Percentiles rank a stretch among this genome's conserved stretches.
Conservation (phyloP, 345 rosid genomes). For the Syzygium aromaticum region DNA sequence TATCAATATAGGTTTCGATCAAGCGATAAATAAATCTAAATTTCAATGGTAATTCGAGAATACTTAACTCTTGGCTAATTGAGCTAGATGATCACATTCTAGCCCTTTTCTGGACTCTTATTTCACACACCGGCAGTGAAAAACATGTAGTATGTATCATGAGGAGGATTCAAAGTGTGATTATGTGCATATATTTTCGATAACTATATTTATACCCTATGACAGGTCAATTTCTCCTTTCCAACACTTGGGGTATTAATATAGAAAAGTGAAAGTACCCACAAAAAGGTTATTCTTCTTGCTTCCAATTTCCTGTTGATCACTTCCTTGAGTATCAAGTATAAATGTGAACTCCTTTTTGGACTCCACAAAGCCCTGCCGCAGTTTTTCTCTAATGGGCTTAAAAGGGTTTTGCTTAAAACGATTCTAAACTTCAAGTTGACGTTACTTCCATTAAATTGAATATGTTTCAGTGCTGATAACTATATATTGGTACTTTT, state of each 20-base stretch:
- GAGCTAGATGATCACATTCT: background rate
- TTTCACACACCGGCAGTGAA: background rate
- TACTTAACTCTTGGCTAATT: background rate
- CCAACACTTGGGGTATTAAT: background rate
- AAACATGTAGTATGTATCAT: background rate
- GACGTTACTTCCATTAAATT: background rate
- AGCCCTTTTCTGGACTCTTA: background rate
- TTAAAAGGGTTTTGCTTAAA: background rate
- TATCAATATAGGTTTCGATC: background rate
- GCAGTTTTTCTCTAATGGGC: background rate
- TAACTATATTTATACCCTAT: background rate
- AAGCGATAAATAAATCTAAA: background rate
- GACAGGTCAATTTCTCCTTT: background rate
- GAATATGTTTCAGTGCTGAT: background rate
- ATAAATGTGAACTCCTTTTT: background rate
- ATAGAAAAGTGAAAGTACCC: background rate
- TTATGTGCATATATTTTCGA: background rate
- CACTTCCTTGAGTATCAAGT: background rate
- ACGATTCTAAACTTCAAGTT: background rate
- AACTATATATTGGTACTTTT: background rate
- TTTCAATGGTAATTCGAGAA: background rate
- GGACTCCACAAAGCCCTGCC: background rate
- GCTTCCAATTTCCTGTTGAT: background rate
- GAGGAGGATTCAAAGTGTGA: background rate
- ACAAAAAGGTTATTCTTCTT: background rate